These are phyloP conservation scores for Penicillium canescens DNA, from an alignment of 495 filamentous ascomycete genomes.

Conservation along the genomic window DNA sequence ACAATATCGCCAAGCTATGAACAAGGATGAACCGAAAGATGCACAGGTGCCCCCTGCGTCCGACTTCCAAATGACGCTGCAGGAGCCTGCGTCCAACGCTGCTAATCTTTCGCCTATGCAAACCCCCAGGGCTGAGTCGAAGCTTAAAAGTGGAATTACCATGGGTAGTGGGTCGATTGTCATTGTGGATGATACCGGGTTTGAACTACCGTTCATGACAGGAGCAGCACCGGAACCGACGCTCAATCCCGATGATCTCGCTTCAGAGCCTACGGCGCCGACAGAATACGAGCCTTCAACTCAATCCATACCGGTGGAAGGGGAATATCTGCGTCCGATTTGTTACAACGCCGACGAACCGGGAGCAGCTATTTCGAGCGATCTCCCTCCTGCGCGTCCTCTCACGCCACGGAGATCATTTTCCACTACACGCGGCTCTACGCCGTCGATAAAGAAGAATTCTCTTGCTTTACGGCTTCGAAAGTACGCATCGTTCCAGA, in stretches of 20 bases:
- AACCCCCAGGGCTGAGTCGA: slow-evolving; percentile 13
- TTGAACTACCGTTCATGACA: slow-evolving; percentile 38
- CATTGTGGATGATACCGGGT: slow-evolving; percentile 67
- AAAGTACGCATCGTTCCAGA: slow-evolving; percentile 72
- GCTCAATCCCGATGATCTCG: slow-evolving; percentile 6
- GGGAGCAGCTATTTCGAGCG: slow-evolving; percentile 11
- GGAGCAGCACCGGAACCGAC: slow-evolving; percentile 28
- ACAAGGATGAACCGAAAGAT: slow-evolving; percentile 8
- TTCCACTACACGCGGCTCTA: slow-evolving; percentile 32
- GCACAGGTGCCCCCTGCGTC: slow-evolving; percentile 4
- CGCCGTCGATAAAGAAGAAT: slow-evolving; percentile 21
- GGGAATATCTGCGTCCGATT: slow-evolving; percentile 34
- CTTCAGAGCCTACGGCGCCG: slow-evolving; percentile 5
- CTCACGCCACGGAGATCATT: slow-evolving; percentile 31
- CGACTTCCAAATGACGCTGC: slow-evolving; percentile 6
- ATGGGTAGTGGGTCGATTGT: slow-evolving; percentile 82
- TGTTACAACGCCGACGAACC: slow-evolving; percentile 31
- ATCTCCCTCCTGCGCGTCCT: slow-evolving; percentile 18
- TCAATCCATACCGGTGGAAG: slow-evolving; percentile 25
- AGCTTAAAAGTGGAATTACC: slow-evolving; percentile 63
- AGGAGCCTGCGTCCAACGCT: slow-evolving; percentile 2
- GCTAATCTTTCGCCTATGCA: slow-evolving; percentile 5
- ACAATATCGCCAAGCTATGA: slow-evolving; percentile 54
- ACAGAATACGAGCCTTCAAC: slow-evolving; percentile 23
- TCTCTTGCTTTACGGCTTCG: slow-evolving; percentile 48